Evolutionary conservation across 352 stramenopile species (phyloP).

Genomic region (Globisporangium paroecandrum): DNA sequence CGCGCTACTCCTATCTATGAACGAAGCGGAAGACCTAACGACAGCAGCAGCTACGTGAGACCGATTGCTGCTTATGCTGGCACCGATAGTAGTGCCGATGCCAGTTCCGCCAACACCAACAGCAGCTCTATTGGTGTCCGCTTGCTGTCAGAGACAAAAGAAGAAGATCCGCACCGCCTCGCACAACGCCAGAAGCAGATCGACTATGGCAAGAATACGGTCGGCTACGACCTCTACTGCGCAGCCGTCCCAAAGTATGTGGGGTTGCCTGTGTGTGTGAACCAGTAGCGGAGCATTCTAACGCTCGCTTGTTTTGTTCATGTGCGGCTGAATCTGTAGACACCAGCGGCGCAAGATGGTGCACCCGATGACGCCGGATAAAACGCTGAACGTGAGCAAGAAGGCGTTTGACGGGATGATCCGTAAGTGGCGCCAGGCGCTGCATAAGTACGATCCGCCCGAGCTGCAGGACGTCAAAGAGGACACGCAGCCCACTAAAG

Average conservation of each 20-base stretch:
- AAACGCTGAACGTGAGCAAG: conserved; percentile 69
- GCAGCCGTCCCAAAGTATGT: conserved; percentile 49
- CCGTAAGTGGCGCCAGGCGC: conserved; percentile 67
- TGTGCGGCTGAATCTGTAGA: conserved; percentile 17
- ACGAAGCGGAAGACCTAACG: background rate
- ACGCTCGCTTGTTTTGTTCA: background rate
- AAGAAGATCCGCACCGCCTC: conserved; percentile 77
- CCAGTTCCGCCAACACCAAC: background rate
- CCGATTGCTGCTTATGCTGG: background rate
- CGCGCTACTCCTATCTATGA: background rate
- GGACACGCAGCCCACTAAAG: conserved; percentile 1
- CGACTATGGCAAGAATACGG: conserved; percentile 91
- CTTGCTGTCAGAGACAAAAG: conserved; percentile 55
- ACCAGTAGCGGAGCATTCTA: background rate
- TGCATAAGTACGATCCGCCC: conserved; percentile 81
- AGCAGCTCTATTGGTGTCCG: conserved; percentile 24
- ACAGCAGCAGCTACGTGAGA: background rate
- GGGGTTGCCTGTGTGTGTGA: too few species aligned
- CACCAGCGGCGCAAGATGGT: conserved; percentile 39
- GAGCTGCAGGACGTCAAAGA: conserved; percentile 35
- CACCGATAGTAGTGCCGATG: background rate
- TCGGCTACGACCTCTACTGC: conserved; percentile 88
- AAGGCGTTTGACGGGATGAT: conserved; percentile 81
- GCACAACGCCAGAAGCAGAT: conserved; percentile 92
- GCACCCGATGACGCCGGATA: conserved; percentile 82